A percentile compares a stretch with the other conserved stretches of the same genome.
Conservation (phyloP, 2,329 filamentous ascomycete species). For the Cladosporium colombiae region DNA sequence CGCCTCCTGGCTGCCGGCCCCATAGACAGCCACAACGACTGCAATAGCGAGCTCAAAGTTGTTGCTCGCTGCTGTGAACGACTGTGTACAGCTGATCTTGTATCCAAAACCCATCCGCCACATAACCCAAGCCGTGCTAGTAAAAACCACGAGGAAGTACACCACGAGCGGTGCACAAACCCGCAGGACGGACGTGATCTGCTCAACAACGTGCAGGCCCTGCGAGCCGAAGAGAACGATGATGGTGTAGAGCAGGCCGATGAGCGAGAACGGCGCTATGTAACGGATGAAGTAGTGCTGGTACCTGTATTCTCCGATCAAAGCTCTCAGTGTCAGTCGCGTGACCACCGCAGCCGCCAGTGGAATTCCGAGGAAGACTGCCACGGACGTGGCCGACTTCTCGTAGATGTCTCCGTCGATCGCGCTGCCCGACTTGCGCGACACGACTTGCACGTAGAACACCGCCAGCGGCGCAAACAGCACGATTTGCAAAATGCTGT, state of each 20-base stretch:
- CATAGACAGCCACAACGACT: slow-evolving; percentile 80
- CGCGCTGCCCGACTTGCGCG: slow-evolving; percentile 44
- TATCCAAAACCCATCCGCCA: slow-evolving; percentile 74
- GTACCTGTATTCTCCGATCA: slow-evolving; percentile 63
- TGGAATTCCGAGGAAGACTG: slow-evolving; percentile 79
- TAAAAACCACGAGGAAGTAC: slow-evolving; percentile 78
- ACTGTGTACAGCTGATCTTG: slow-evolving; percentile 70
- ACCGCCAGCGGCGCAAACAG: slow-evolving; percentile 50
- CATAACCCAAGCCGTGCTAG: slow-evolving; percentile 63
- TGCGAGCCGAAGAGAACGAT: slow-evolving; percentile 83
- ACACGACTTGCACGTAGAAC: slow-evolving; percentile 65
- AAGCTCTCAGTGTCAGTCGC: slow-evolving; percentile 59
- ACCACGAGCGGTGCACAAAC: slow-evolving; percentile 79
- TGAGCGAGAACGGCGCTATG: slow-evolving; percentile 71
- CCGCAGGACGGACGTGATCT: slow-evolving; percentile 79
- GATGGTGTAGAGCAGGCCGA: slow-evolving; percentile 86
- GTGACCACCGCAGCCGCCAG: slow-evolving; percentile 78
- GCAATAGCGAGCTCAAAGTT: slow-evolving; percentile 93
- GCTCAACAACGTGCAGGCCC: slow-evolving; percentile 72
- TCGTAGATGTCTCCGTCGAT: slow-evolving; percentile 39
- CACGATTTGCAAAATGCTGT: slow-evolving; percentile 51
- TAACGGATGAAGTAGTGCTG: slow-evolving; percentile 68
- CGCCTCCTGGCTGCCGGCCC: slow-evolving; percentile 74
- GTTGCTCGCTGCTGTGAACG: slow-evolving; percentile 87
- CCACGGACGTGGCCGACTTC: slow-evolving; percentile 74